These are phyloP conservation scores for Solanum sparsipilum DNA, from an alignment of 257 asterid genomes.

Conservation along the genomic window DNA sequence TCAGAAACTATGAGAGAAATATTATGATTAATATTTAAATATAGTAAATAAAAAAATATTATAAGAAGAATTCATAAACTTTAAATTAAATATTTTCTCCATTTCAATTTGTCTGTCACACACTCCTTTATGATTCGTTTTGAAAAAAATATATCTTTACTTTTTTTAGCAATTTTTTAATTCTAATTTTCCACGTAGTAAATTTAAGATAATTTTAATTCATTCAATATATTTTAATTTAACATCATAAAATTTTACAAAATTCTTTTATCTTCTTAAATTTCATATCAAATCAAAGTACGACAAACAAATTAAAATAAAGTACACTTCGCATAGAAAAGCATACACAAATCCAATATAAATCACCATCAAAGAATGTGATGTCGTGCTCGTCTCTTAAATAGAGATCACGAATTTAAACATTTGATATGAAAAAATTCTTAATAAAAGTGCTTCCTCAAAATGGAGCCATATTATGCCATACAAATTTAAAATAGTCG, in stretches of 20 bases:
- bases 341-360: background rate
- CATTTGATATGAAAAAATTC: fast-evolving
- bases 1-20: too few species aligned
- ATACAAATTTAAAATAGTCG: fast-evolving
- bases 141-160: fast-evolving
- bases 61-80: too few species aligned
- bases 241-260: background rate
- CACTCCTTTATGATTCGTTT: fast-evolving
- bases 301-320: too few species aligned
- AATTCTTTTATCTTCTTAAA: too few species aligned
- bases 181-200: background rate
- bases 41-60: too few species aligned
- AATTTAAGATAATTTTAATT: background rate
- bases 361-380: too few species aligned
- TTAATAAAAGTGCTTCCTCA: fast-evolving
- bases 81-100: background rate
- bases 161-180: background rate
- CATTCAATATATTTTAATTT: background rate
- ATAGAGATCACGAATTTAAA: fast-evolving
- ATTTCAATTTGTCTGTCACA: background rate
- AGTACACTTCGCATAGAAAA: too few species aligned
- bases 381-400: fast-evolving
- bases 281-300: background rate
- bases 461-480: too few species aligned
- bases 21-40: too few species aligned